A percentile compares a stretch with the other conserved stretches of the same genome.
Evolutionary conservation across 1,139 yeast genomes (phyloP).

Genomic region (Yamadazyma taylorii): DNA sequence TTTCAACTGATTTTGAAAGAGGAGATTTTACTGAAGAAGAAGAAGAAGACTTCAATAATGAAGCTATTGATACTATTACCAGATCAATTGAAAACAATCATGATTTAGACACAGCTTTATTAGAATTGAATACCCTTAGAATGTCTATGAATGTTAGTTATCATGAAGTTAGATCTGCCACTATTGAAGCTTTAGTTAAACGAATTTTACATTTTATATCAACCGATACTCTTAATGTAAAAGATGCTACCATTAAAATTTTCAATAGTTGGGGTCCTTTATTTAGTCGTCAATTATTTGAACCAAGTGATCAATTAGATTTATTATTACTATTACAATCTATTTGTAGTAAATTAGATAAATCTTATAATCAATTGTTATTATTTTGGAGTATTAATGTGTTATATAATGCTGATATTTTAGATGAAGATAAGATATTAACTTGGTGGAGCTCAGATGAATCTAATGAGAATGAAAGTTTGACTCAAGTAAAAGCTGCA

Average conservation of each 20-base stretch:
- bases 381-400: conserved; percentile 65
- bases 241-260: conserved; percentile 73
- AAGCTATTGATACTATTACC: conserved; percentile 91
- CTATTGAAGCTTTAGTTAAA: conserved; percentile 67
- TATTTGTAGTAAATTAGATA: conserved; percentile 36
- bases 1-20: conserved; percentile 42
- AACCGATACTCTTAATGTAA: conserved; percentile 71
- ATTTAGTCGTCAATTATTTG: conserved; percentile 80
- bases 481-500: conserved; percentile 51
- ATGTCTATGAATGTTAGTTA: conserved; percentile 97
- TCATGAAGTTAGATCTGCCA: conserved; percentile 86
- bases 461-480: conserved; percentile 42
- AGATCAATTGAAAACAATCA: conserved; percentile 92
- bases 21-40: conserved; percentile 45
- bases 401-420: conserved; percentile 75
- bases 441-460: conserved; percentile 71
- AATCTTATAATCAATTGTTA: conserved; percentile 45
- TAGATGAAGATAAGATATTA: conserved; percentile 78
- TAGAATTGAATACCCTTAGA: conserved; percentile 89
- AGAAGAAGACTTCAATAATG: conserved; percentile 81
- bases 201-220: conserved; percentile 71
- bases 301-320: conserved; percentile 73
- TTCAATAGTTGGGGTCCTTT: conserved; percentile 80
- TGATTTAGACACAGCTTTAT: conserved; percentile 85
- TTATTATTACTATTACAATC: conserved; percentile 60